Evolutionary conservation across 2,329 filamentous ascomycete genomes (phyloP).

Genomic region (Diplodia scrobiculata): DNA sequence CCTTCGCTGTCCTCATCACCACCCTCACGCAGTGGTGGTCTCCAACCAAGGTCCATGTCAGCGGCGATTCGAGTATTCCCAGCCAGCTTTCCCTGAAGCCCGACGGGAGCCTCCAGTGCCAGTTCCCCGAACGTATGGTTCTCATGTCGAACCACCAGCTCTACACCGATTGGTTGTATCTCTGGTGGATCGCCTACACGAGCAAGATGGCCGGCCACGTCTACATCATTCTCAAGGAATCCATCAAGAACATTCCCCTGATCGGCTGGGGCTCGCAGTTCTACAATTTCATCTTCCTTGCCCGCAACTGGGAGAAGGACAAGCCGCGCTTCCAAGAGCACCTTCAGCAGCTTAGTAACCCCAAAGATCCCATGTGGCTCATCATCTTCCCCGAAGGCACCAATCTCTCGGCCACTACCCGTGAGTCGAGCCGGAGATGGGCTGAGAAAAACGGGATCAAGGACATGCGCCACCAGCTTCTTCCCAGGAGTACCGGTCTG

Average conservation of each 20-base stretch:
- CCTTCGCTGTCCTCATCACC: constrained; percentile 75
- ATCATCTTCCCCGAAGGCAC: constrained; percentile 87
- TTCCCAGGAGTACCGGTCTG: constrained; percentile 78
- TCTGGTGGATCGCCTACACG: constrained; percentile 93
- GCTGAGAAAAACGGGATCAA: constrained; percentile 72
- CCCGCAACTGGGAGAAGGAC: constrained; percentile 83
- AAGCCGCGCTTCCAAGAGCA: constrained; percentile 73
- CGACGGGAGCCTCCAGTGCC: constrained; percentile 74
- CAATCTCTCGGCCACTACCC: constrained; percentile 71
- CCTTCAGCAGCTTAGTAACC: constrained; percentile 68
- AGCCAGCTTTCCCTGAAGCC: constrained; percentile 70
- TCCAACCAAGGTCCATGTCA: constrained; percentile 79
- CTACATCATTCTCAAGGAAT: constrained; percentile 89
- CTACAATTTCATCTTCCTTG: constrained; percentile 88
- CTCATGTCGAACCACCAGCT: constrained; percentile 84
- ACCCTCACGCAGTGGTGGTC: constrained; percentile 85
- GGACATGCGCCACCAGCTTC: constrained; percentile 72
- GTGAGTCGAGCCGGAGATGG: constrained; percentile 72
- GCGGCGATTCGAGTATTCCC: constrained; percentile 76
- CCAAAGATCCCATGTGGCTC: constrained; percentile 82
- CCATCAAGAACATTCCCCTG: constrained; percentile 76
- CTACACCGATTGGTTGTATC: constrained; percentile 88
- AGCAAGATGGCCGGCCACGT: constrained; percentile 81
- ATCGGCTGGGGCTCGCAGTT: constrained; percentile 81
- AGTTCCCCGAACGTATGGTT: constrained; percentile 78